A percentile compares a stretch with the other conserved stretches of the same genome.
These are phyloP conservation scores for Colletotrichum trifolii DNA, from an alignment of 2,329 filamentous ascomycete species.

Conservation along the genomic window DNA sequence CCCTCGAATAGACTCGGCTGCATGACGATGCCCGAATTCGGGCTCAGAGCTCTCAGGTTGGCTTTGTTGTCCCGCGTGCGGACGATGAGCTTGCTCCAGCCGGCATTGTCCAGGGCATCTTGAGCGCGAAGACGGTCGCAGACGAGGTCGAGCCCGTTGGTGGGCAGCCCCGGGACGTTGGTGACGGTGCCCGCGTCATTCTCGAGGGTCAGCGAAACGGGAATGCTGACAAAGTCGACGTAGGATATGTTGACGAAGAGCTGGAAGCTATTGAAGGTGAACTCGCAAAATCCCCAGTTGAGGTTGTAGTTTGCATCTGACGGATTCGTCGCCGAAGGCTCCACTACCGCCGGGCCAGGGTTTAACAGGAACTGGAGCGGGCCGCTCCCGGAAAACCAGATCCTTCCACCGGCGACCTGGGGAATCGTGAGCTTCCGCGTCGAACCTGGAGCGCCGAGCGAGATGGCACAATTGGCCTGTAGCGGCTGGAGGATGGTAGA, in stretches of 20 bases:
- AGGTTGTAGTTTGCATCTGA: constrained; percentile 70
- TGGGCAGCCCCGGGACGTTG: constrained; percentile 60
- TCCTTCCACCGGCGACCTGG: constrained; percentile 75
- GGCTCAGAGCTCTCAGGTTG: constrained; percentile 63
- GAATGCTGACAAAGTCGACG: constrained; percentile 79
- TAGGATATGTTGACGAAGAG: constrained; percentile 77
- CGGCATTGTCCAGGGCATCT: constrained; percentile 56
- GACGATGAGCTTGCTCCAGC: constrained; percentile 64
- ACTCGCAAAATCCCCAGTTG: constrained; percentile 76
- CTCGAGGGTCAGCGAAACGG: constrained; percentile 67
- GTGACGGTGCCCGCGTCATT: constrained; percentile 57
- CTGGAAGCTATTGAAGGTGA: constrained; percentile 71
- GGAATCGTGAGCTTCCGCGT: constrained; percentile 73
- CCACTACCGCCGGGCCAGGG: constrained; percentile 77
- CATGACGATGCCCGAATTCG: constrained; percentile 60
- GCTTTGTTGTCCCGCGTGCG: constrained; percentile 48
- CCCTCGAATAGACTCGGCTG: constrained; percentile 57
- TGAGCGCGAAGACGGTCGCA: constrained; percentile 58
- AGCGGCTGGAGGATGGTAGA: constrained; percentile 61
- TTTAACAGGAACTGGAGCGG: constrained; percentile 77
- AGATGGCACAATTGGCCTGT: constrained; percentile 69
- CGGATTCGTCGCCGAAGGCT: constrained; percentile 77
- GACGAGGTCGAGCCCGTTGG: constrained; percentile 58
- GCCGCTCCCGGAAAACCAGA: constrained; percentile 75
- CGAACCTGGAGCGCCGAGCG: constrained; percentile 69